Evolutionary conservation across 148 eudicot genomes (phyloP).

Genomic region (Rhododendron henanense): DNA sequence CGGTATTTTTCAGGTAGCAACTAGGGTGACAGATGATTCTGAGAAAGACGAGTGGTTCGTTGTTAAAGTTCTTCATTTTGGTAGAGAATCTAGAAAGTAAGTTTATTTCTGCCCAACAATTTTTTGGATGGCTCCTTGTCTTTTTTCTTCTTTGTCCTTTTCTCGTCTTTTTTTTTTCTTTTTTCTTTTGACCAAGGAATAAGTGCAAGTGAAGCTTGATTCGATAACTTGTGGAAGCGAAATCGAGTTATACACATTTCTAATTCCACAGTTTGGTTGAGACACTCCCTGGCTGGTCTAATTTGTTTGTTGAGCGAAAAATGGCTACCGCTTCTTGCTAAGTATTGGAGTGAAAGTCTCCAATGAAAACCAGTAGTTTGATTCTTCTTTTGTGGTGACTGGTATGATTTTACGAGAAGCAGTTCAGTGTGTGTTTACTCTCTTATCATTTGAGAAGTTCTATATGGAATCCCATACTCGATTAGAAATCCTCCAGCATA

Average conservation of each 20-base stretch:
- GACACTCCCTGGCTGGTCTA: too few species aligned
- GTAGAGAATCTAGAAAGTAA: conserved; percentile 75
- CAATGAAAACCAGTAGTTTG: background rate
- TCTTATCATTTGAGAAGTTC: background rate
- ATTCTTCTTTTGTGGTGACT: background rate
- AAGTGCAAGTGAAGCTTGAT: background rate
- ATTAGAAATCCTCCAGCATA: background rate
- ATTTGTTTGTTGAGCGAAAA: background rate
- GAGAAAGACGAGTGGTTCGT: conserved; percentile 94
- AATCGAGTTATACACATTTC: background rate
- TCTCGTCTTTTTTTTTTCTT: background rate
- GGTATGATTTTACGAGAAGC: background rate
- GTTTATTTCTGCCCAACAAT: conserved; percentile 8
- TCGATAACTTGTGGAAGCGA: background rate
- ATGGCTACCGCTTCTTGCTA: background rate
- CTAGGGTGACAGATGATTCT: conserved; percentile 59
- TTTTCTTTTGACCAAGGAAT: background rate
- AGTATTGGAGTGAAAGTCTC: background rate
- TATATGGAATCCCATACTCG: background rate
- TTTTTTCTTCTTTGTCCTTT: background rate
- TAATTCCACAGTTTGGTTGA: background rate
- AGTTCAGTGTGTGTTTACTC: background rate
- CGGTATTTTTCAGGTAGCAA: conserved; percentile 61
- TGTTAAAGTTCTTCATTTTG: conserved; percentile 88
- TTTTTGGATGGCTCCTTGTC: background rate